phyloP scores from a whole-genome alignment of 768 basidiomycete genomes.

The Clitopilus passeckerianus region DNA sequence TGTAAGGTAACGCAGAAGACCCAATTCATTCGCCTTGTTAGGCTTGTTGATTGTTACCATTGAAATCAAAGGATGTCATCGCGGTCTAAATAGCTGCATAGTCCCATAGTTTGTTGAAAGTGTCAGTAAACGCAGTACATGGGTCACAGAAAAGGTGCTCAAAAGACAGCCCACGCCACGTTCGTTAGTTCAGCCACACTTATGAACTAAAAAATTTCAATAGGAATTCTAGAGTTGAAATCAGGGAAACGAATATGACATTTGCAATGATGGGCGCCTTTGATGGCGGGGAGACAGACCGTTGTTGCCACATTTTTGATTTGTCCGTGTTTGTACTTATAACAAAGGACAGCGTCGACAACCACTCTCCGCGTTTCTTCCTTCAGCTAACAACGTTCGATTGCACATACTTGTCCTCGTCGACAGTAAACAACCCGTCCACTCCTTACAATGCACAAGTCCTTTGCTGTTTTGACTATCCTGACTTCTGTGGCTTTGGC shows the following conservation, averaged over 20 bases:
- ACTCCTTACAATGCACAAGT: slow-evolving; percentile 50
- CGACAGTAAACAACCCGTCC: slow-evolving; percentile 40
- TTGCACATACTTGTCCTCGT: slow-evolving; percentile 23
- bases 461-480: slow-evolving; percentile 46
- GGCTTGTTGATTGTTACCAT: background rate
- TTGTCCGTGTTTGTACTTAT: slow-evolving; percentile 27
- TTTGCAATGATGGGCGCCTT: slow-evolving; percentile 2
- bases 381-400: slow-evolving; percentile 12
- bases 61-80: background rate
- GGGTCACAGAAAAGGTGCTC: background rate
- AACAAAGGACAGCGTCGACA: slow-evolving; percentile 10
- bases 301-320: slow-evolving; percentile 18
- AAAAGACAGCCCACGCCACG: background rate
- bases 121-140: background rate
- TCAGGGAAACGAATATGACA: background rate
- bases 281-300: slow-evolving; percentile 4
- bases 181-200: background rate
- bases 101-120: background rate
- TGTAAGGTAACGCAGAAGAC: background rate
- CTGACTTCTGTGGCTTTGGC: slow-evolving; percentile 48
- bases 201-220: background rate
- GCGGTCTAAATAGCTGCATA: background rate
- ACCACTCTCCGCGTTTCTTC: slow-evolving; percentile 12
- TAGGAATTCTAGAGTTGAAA: background rate
- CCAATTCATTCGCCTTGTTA: no score